A percentile compares a stretch with the other conserved stretches of the same genome.
phyloP scores from a whole-genome alignment of 2,329 filamentous ascomycete genomes.

The Sclerotinia spermophila region DNA sequence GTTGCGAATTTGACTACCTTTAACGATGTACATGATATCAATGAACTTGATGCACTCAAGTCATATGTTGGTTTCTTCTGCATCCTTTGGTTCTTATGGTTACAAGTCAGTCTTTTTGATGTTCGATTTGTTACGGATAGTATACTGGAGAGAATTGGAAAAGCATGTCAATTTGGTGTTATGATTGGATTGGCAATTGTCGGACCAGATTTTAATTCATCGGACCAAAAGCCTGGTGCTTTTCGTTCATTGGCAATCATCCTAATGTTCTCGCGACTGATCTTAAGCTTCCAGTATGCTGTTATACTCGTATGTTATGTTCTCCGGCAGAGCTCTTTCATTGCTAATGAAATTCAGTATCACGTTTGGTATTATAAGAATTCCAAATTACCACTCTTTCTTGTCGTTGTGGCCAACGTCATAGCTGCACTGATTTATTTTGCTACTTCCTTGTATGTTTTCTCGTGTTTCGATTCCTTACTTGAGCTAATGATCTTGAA shows the following conservation, averaged over 20 bases:
- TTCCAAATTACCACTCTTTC: slow-evolving; percentile 22
- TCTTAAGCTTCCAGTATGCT: slow-evolving; percentile 40
- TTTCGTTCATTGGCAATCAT: slow-evolving; percentile 33
- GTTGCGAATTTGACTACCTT: slow-evolving; percentile 58
- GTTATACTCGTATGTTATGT: neutral
- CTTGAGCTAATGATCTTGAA: neutral
- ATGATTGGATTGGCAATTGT: slow-evolving; percentile 41
- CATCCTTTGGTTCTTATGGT: slow-evolving; percentile 54
- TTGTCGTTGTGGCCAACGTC: slow-evolving; percentile 22
- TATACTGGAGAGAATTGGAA: slow-evolving; percentile 51
- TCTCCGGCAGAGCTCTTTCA: neutral
- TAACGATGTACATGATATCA: slow-evolving; percentile 52
- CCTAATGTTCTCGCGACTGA: slow-evolving; percentile 39
- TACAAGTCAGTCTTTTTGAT: slow-evolving; percentile 56
- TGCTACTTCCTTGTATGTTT: slow-evolving; percentile 24
- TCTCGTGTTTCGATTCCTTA: too few species aligned
- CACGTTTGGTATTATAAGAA: slow-evolving; percentile 29
- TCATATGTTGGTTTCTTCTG: slow-evolving; percentile 52
- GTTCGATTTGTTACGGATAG: slow-evolving; percentile 55
- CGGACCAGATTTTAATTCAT: slow-evolving; percentile 10
- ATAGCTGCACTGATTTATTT: slow-evolving; percentile 30
- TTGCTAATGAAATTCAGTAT: slow-evolving; percentile 15
- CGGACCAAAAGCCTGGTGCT: neutral
- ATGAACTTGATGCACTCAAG: slow-evolving; percentile 44
- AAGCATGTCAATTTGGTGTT: slow-evolving; percentile 50